A percentile compares a stretch with the other conserved stretches of the same genome.
Evolutionary conservation across 495 filamentous ascomycete species (phyloP).

Genomic region (Podospora appendiculata): DNA sequence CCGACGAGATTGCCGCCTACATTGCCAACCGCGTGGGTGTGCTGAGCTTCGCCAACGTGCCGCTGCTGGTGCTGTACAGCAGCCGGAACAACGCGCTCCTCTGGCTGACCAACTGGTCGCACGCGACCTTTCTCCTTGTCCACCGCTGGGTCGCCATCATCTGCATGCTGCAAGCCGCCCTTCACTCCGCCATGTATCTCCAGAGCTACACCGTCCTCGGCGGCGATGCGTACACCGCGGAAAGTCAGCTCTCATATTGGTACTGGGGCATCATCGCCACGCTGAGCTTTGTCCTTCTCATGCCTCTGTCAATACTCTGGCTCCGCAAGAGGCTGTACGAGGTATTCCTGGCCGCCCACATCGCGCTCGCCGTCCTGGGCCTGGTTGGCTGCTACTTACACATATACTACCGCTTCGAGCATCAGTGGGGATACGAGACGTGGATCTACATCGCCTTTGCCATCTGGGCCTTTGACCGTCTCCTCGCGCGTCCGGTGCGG

Average conservation of each 20-base stretch:
- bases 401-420: conserved; percentile 12
- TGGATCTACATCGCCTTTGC: conserved; percentile 38
- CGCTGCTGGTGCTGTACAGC: conserved; percentile 31
- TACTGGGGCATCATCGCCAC: conserved; percentile 32
- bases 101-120: conserved; percentile 38
- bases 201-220: conserved; percentile 8
- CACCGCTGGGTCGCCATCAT: conserved; percentile 43
- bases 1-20: conserved; percentile 29
- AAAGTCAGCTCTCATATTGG: conserved; percentile 19
- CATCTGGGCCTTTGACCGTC: conserved; percentile 39
- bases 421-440: conserved; percentile 28
- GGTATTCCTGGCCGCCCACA: conserved; percentile 32
- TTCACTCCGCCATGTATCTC: conserved; percentile 26
- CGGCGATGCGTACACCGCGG: not conserved
- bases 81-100: conserved; percentile 40
- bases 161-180: conserved; percentile 24
- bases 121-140: conserved; percentile 35
- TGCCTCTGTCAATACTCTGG: conserved; percentile 4
- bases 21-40: conserved; percentile 31
- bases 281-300: conserved; percentile 7
- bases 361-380: conserved; percentile 27
- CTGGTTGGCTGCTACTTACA: conserved; percentile 39
- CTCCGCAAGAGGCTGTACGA: conserved; percentile 31
- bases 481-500: no score
- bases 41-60: conserved; percentile 20